Base-by-base conservation (phyloP, 805 yeast species). In the Starmerella davenportii region DNA sequence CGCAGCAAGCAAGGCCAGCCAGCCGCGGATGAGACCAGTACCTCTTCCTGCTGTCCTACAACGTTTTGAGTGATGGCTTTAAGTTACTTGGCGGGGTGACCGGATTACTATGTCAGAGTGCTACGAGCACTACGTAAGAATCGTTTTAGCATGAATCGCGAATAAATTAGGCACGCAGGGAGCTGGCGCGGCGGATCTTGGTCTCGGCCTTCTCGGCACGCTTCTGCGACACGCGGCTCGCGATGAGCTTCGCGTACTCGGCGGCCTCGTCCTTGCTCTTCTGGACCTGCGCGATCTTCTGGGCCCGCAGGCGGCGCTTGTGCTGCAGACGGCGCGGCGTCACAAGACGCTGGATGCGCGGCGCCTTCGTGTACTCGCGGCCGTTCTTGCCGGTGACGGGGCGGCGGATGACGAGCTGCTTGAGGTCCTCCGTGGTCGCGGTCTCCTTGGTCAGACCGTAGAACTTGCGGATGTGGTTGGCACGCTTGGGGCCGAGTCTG, bases 401-500 rank as follows among this genome's bases (percentile, higher is more conserved):
- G 72, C 98, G 85, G 75, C 96, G 90, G 63, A 90, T 76, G 58
- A 90, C 98, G 69, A 74, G 90, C 69, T 72, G 69, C 65, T 80
- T 75, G 53, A 79, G 87, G 60, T 80, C 93, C 42, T 44, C 46
- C 23, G 45, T 40, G 34, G 50, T 37, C 40, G 49, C 49, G 60
- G 79, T 92, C 66, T 79, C 93, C 73, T 81, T 79, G 69, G 92
- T 64, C 60, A 82, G 79, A 72, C 95, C 96, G 64, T 81, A 90
- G 93, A 90, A 90, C 71, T 90, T 87, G 79, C 96, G 85, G 69
- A 90, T 90, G 87, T 87, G 70, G 92, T 84, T 87, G 63, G 98
- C 98, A 79, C 98, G 84, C 93, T 90, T 90, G 70, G 98, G 98
- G 63, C 98, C 98, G 64, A 90, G 78, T 76, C 96, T 85, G 79